Evolutionary conservation across 2,329 filamentous ascomycete genomes (phyloP).

Genomic region (Fusarium nurragi): DNA sequence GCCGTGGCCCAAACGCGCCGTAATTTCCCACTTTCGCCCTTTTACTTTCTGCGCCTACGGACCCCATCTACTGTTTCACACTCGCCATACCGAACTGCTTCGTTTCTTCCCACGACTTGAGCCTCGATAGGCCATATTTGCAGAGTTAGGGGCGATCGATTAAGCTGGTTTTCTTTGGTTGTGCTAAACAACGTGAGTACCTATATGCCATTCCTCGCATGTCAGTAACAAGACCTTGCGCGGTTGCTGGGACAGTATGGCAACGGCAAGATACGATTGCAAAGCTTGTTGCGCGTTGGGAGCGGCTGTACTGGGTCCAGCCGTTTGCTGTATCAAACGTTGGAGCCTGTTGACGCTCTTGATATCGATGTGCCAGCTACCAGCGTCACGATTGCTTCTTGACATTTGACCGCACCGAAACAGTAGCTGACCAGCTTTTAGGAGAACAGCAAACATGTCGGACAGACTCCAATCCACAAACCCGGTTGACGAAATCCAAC

Average conservation of each 20-base stretch:
- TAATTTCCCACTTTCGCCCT: slow-evolving; percentile 38
- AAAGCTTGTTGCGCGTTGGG: neutral
- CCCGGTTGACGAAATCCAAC: slow-evolving; percentile 47
- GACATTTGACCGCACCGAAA: neutral
- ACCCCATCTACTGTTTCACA: slow-evolving; percentile 23
- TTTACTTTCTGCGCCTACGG: slow-evolving; percentile 22
- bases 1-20: slow-evolving; percentile 32
- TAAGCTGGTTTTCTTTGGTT: slow-evolving; percentile 35
- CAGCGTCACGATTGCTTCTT: slow-evolving; percentile 12
- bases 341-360: neutral
- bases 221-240: slow-evolving; percentile 6
- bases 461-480: slow-evolving; percentile 44
- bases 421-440: slow-evolving; percentile 36
- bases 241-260: slow-evolving; percentile 12
- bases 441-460: slow-evolving; percentile 48
- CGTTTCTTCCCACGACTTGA: slow-evolving; percentile 27
- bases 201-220: slow-evolving; percentile 18
- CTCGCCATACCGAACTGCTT: slow-evolving; percentile 26
- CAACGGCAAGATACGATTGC: neutral
- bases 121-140: slow-evolving; percentile 43
- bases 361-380: neutral
- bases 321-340: neutral
- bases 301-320: neutral
- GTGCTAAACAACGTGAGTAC: slow-evolving; percentile 42
- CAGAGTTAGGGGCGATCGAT: slow-evolving; percentile 43